Evolutionary conservation across 352 stramenopile genomes (phyloP), one percentile per base, ranked within the genome.

Genomic region (Achlya hypogyna): DNA sequence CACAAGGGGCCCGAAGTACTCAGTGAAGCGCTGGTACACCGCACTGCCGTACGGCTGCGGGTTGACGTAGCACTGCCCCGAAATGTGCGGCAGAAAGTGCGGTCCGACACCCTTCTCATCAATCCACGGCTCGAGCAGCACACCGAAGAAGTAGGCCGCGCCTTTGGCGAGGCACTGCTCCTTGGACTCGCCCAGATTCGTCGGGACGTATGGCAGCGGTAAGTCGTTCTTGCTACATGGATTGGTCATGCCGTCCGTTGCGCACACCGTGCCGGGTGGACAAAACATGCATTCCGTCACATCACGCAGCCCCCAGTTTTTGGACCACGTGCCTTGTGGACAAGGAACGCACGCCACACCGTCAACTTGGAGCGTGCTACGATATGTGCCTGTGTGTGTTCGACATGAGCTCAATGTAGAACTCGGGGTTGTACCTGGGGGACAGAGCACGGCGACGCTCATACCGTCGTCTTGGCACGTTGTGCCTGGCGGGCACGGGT

Each of bases 251-350:
- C 93, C 95, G 62, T 99, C 94, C 27, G 97, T 87, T 9, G 91
- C 84, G 62, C 96, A 99, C 2, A 98, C 89, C 0, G 88, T 82
- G 14, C 95, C 95, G 5, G 96, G 89, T 0, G 95, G 83, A 77
- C 95, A 98, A 25, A 82, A 76, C 5, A 79, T 89, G 74, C 96
- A 99, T 70, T 98, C 93, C 31, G 90, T 82, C 32, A 95, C 84
- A n/a, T 96, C 88, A 53, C 94, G 85, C 2, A 99, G 74, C 53
- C 98, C 92, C 93, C 95, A 99, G 76, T 99, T 98, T 76, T 98
- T 98, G 18, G 89, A 98, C 96, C 96, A 99, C 12, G 91, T 98
- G 5, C 96, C 96, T 75, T 97, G 86, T 12, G 94, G 89, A 75
- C 90, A 98, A 49, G 84, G 75, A 3, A 89, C 72, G 71, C 95